These are phyloP conservation scores for Aspergillus ochraceus DNA, from an alignment of 2,329 filamentous ascomycete genomes.

Conservation along the genomic window DNA sequence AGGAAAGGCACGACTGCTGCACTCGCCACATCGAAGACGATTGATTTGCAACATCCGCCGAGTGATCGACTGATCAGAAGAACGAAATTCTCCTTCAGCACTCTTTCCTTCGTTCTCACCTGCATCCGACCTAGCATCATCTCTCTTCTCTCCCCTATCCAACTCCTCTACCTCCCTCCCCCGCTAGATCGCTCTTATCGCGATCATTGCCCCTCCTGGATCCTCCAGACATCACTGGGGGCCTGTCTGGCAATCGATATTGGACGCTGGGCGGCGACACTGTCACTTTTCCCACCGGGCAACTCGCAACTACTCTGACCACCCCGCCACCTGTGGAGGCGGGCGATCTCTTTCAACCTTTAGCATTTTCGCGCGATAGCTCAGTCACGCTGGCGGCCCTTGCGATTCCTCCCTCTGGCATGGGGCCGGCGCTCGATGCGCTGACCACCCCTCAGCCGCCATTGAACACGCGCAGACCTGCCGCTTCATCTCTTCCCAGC, in stretches of 20 bases:
- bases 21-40: not conserved
- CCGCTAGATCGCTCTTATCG: slow-evolving; percentile 29
- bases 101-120: not conserved
- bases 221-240: slow-evolving; percentile 48
- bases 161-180: not conserved
- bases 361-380: slow-evolving; percentile 43
- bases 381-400: slow-evolving; percentile 63
- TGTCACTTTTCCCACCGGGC: slow-evolving; percentile 27
- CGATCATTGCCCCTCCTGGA: slow-evolving; percentile 52
- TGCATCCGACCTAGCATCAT: not conserved
- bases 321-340: slow-evolving; percentile 41
- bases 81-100: not conserved
- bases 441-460: slow-evolving; percentile 61
- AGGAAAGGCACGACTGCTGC: not conserved
- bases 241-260: slow-evolving; percentile 49
- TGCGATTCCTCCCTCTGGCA: slow-evolving; percentile 60
- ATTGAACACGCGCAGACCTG: slow-evolving; percentile 69
- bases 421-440: slow-evolving; percentile 62
- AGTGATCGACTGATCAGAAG: not conserved
- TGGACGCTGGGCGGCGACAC: slow-evolving; percentile 45
- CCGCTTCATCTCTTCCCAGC: slow-evolving; percentile 65
- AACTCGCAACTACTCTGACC: slow-evolving; percentile 41
- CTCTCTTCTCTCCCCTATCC: not conserved
- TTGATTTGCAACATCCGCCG: not conserved
- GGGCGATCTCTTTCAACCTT: slow-evolving; percentile 41